Evolutionary conservation across 495 filamentous ascomycete species (phyloP).

Genomic region (Cercophora scortea): DNA sequence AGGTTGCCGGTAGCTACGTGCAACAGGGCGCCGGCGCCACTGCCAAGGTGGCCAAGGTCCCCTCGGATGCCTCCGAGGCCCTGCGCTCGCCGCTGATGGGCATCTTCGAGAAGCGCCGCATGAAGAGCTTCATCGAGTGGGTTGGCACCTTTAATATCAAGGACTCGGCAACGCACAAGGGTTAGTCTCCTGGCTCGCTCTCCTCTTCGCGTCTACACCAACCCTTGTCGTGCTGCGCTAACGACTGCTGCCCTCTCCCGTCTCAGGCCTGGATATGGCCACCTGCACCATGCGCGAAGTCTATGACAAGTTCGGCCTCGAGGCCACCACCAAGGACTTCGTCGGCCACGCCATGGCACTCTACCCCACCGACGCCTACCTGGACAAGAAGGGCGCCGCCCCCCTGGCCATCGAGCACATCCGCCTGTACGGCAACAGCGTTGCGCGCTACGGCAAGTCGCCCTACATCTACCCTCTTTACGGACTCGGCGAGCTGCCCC

Average conservation of each 20-base stretch:
- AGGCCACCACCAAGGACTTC: slow-evolving; percentile 88
- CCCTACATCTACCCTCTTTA: slow-evolving; percentile 99
- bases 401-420: slow-evolving; percentile 87
- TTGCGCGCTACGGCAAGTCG: slow-evolving; percentile 96
- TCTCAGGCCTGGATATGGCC: slow-evolving; percentile 70
- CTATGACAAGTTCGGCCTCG: slow-evolving; percentile 94
- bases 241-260: background rate
- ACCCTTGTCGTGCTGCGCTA: background rate
- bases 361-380: slow-evolving; percentile 81
- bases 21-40: slow-evolving; percentile 75
- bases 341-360: slow-evolving; percentile 98
- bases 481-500: slow-evolving; percentile 92
- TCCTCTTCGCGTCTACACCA: background rate
- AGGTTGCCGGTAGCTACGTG: slow-evolving; percentile 95
- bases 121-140: slow-evolving; percentile 96
- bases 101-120: slow-evolving; percentile 92
- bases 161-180: slow-evolving; percentile 79
- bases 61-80: slow-evolving; percentile 86
- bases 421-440: slow-evolving; percentile 93
- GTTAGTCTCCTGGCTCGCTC: slow-evolving; percentile 37
- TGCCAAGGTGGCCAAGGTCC: slow-evolving; percentile 92
- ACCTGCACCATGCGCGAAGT: slow-evolving; percentile 89
- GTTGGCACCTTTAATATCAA: slow-evolving; percentile 83
- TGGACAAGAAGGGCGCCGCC: slow-evolving; percentile 62
- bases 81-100: slow-evolving; percentile 92